phyloP scores from a whole-genome alignment of 768 basidiomycete genomes.

The Atractiella rhizophila region DNA sequence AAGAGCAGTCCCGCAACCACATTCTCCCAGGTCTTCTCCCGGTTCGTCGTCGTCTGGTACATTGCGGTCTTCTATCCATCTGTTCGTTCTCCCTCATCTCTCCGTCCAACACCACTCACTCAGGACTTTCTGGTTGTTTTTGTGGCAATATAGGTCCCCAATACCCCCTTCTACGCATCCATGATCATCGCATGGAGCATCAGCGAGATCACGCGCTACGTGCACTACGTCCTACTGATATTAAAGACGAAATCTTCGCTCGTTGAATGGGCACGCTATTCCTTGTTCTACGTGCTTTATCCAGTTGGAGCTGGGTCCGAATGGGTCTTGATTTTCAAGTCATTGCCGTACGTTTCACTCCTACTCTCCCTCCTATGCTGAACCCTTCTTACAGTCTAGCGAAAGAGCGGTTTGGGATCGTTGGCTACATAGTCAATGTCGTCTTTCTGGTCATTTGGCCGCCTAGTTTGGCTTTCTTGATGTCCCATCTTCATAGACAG shows the following conservation, averaged over 20 bases:
- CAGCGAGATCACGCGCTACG: constrained; percentile 75
- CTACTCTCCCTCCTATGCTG: too few relatives aligned
- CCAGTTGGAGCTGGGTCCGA: constrained; percentile 77
- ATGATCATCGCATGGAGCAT: constrained; percentile 84
- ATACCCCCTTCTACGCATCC: constrained; percentile 51
- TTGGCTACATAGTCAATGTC: too few relatives aligned
- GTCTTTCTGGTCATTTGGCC: too few relatives aligned
- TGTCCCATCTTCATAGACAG: too few relatives aligned
- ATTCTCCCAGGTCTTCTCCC: constrained; percentile 47
- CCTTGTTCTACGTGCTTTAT: constrained; percentile 80
- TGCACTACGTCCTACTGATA: constrained; percentile 52
- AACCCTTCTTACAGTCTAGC: too few relatives aligned
- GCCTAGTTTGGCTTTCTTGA: too few relatives aligned
- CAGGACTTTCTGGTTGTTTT: background rate
- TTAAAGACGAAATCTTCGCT: constrained; percentile 28
- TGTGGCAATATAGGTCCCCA: background rate
- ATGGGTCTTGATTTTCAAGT: constrained; percentile 53
- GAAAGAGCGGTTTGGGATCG: too few relatives aligned
- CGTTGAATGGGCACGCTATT: constrained; percentile 34
- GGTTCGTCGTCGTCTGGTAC: constrained; percentile 66
- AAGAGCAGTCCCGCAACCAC: constrained; percentile 53
- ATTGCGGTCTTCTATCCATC: constrained; percentile 39
- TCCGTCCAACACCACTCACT: background rate
- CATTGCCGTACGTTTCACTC: constrained; percentile 40
- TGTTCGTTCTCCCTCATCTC: constrained; percentile 25